Evolutionary conservation across 352 stramenopile genomes (phyloP).

Genomic region (Ophiocytium majus): DNA sequence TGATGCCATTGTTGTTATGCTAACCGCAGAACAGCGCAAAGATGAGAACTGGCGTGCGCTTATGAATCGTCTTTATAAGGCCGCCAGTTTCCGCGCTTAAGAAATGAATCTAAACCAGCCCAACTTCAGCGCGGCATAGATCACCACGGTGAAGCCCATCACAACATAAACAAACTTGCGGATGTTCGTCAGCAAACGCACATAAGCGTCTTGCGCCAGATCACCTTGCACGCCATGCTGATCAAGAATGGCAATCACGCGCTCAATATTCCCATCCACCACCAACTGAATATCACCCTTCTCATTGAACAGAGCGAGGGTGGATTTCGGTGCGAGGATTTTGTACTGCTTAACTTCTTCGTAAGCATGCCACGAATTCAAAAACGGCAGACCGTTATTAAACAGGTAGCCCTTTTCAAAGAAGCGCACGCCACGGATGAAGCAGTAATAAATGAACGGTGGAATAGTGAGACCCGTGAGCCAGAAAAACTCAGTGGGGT

Average conservation of each 20-base stretch:
- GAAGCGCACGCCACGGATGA: conserved; percentile 7
- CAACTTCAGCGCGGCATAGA: too few species aligned
- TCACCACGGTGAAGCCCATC: not conserved
- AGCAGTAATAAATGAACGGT: conserved; percentile 4
- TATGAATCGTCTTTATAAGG: too few species aligned
- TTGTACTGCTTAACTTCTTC: conserved; percentile 16
- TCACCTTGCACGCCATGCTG: not conserved
- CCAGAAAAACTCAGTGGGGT: not conserved
- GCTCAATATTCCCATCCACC: not conserved
- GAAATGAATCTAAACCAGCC: too few species aligned
- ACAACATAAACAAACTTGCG: not conserved
- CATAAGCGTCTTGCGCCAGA: not conserved
- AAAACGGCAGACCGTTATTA: not conserved
- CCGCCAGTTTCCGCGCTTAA: too few species aligned
- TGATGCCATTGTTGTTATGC: too few species aligned
- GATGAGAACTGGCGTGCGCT: too few species aligned
- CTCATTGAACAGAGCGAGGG: not conserved
- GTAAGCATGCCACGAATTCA: not conserved
- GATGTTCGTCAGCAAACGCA: not conserved
- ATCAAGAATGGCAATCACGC: conserved; percentile 10
- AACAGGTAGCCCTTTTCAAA: not conserved
- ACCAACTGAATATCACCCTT: not conserved
- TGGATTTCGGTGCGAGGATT: not conserved
- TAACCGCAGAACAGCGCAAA: too few species aligned
- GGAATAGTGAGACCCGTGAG: not conserved